Conservation (phyloP, 208 protist species). For the Acanthamoeba sp. region DNA sequence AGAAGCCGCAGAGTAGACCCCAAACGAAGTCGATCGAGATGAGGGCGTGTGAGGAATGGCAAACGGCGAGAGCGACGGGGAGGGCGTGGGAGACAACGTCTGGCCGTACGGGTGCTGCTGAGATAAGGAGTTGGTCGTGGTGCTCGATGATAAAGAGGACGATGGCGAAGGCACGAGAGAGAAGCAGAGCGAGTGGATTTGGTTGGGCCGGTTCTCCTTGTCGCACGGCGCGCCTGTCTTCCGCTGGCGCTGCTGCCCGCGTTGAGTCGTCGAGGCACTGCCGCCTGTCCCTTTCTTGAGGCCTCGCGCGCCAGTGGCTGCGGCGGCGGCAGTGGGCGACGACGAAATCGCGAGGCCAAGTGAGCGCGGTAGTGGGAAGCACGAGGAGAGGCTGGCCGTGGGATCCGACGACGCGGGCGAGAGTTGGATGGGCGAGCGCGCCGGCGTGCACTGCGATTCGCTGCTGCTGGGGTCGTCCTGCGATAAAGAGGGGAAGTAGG, state of each 20-base stretch:
- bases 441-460: neutral
- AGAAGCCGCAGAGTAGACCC: neutral
- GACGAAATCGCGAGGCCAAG: neutral
- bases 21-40: neutral
- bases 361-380: slow-evolving; percentile 9
- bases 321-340: neutral
- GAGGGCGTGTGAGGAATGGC: neutral
- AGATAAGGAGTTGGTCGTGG: neutral
- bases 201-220: slow-evolving; percentile 38
- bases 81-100: neutral
- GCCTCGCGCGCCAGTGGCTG: neutral
- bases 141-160: neutral
- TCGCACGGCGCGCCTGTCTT: neutral
- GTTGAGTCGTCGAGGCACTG: neutral
- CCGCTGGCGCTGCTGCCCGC: neutral
- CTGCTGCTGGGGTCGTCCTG: neutral
- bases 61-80: neutral
- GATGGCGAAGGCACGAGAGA: neutral
- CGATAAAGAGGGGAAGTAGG: neutral
- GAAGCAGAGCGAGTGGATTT: neutral
- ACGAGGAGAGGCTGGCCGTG: neutral
- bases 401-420: slow-evolving; percentile 6
- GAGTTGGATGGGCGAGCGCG: slow-evolving; percentile 5
- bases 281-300: neutral
- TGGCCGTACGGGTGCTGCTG: neutral